These are phyloP conservation scores for Malassezia vespertilionis DNA, from an alignment of 1,284 basidiomycete genomes.

Conservation along the genomic window DNA sequence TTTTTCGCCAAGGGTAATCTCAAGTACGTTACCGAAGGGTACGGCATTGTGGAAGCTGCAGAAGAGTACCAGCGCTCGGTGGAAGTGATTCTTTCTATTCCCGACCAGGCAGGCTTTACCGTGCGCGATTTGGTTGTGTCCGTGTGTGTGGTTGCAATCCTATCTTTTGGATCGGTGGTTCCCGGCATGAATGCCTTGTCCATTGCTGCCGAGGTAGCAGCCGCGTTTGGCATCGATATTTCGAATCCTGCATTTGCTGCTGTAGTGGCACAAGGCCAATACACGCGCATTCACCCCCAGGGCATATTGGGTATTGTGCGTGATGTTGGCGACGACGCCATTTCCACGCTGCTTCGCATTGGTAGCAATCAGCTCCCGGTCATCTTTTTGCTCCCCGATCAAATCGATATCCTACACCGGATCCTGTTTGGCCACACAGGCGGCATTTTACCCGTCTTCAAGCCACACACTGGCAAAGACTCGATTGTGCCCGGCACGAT, in stretches of 20 bases:
- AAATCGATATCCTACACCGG: slow-evolving; percentile 22
- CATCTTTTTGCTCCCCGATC: slow-evolving; percentile 34
- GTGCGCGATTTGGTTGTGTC: slow-evolving; percentile 38
- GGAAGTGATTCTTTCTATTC: slow-evolving; percentile 31
- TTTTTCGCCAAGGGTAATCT: slow-evolving; percentile 51
- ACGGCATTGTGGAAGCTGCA: slow-evolving; percentile 27
- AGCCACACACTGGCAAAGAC: not conserved
- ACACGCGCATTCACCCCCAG: slow-evolving; percentile 17
- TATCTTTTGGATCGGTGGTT: slow-evolving; percentile 32
- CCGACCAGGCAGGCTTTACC: slow-evolving; percentile 19
- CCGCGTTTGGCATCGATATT: slow-evolving; percentile 29
- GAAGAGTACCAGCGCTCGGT: slow-evolving; percentile 50
- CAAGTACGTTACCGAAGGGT: slow-evolving; percentile 37
- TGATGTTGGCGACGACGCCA: slow-evolving; percentile 25
- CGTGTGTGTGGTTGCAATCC: slow-evolving; percentile 31
- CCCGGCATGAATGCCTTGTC: slow-evolving; percentile 24
- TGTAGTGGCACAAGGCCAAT: slow-evolving; percentile 24
- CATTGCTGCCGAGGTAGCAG: slow-evolving; percentile 25
- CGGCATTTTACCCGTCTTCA: slow-evolving; percentile 27
- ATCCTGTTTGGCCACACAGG: slow-evolving; percentile 30
- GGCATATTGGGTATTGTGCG: slow-evolving; percentile 35
- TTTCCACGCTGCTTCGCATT: slow-evolving; percentile 26
- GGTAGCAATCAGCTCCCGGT: slow-evolving; percentile 35
- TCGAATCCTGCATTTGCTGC: slow-evolving; percentile 22
- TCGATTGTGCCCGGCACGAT: not conserved